phyloP scores from a whole-genome alignment of 192 early-diverging fungal genomes.

The Coemansia interrupta region DNA sequence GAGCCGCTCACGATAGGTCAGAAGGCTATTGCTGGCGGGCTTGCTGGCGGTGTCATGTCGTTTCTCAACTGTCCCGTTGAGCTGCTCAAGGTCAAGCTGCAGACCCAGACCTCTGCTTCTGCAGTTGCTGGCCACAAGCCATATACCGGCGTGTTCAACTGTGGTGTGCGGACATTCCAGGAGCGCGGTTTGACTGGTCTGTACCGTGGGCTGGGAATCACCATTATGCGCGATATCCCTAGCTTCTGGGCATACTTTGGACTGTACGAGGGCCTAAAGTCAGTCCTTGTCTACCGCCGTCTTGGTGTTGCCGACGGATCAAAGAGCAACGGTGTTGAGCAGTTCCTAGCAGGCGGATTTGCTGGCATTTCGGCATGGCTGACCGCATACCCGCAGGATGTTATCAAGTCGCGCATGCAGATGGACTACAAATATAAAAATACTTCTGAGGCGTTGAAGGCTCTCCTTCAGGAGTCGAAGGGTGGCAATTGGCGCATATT shows the following conservation, averaged over 20 bases:
- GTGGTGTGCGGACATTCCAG: slow-evolving; percentile 62
- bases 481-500: slow-evolving; percentile 42
- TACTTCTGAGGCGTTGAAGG: slow-evolving; percentile 52
- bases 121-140: slow-evolving; percentile 25
- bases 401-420: slow-evolving; percentile 66
- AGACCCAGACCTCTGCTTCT: slow-evolving; percentile 69
- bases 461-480: slow-evolving; percentile 54
- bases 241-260: slow-evolving; percentile 70
- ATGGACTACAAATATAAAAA: slow-evolving; percentile 57
- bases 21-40: slow-evolving; percentile 83
- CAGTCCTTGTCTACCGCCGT: slow-evolving; percentile 59
- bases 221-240: slow-evolving; percentile 74
- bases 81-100: slow-evolving; percentile 87
- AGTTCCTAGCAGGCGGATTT: slow-evolving; percentile 75
- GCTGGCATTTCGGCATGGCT: slow-evolving; percentile 82
- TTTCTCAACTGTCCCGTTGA: slow-evolving; percentile 91
- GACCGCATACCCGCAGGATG: slow-evolving; percentile 80
- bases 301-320: slow-evolving; percentile 50
- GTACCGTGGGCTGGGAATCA: slow-evolving; percentile 77
- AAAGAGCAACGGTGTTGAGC: slow-evolving; percentile 51
- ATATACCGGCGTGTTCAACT: slow-evolving; percentile 43
- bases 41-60: slow-evolving; percentile 79
- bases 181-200: slow-evolving; percentile 61
- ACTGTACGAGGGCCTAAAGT: slow-evolving; percentile 80
- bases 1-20: slow-evolving; percentile 63